A percentile compares a stretch with the other conserved stretches of the same genome.
Evolutionary conservation across 2,329 filamentous ascomycete species (phyloP).

Genomic region (Septoria petroselini): DNA sequence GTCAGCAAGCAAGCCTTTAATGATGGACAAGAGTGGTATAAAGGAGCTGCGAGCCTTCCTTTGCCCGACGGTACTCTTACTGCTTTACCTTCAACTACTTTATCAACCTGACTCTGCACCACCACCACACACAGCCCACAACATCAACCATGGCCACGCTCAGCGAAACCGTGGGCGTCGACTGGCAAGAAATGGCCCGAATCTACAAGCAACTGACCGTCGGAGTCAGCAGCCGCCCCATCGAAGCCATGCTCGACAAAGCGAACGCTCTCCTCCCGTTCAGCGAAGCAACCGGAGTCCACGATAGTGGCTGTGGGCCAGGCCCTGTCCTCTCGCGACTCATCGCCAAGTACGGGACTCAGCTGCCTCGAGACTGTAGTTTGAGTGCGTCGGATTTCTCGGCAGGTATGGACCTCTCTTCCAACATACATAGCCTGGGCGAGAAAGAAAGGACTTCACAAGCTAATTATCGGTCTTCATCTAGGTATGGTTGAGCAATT

Average conservation of each 20-base stretch:
- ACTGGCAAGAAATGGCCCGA: conserved; percentile 28
- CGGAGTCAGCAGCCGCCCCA: conserved; percentile 22
- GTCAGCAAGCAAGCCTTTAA: too few species aligned
- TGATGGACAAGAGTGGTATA: too few species aligned
- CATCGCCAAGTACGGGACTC: conserved; percentile 26
- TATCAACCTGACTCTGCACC: not conserved
- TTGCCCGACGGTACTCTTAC: too few species aligned
- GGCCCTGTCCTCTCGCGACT: conserved; percentile 31
- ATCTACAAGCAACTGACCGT: conserved; percentile 28
- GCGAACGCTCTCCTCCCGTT: conserved; percentile 30
- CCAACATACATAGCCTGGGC: too few species aligned
- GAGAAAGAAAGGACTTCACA: not conserved
- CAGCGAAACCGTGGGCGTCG: conserved; percentile 23
- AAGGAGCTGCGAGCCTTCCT: too few species aligned
- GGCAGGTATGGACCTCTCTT: too few species aligned
- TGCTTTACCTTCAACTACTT: not conserved
- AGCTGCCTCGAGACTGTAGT: conserved; percentile 21
- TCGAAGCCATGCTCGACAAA: conserved; percentile 28
- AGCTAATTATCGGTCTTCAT: not conserved
- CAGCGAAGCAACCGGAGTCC: conserved; percentile 31
- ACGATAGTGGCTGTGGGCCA: conserved; percentile 37
- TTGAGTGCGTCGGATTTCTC: conserved; percentile 35
- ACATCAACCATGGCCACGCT: not conserved
- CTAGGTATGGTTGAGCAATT: conserved; percentile 34
- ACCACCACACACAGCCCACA: not conserved